These are phyloP conservation scores for Suillus ampliporus DNA, from an alignment of 768 basidiomycete genomes.

Conservation along the genomic window DNA sequence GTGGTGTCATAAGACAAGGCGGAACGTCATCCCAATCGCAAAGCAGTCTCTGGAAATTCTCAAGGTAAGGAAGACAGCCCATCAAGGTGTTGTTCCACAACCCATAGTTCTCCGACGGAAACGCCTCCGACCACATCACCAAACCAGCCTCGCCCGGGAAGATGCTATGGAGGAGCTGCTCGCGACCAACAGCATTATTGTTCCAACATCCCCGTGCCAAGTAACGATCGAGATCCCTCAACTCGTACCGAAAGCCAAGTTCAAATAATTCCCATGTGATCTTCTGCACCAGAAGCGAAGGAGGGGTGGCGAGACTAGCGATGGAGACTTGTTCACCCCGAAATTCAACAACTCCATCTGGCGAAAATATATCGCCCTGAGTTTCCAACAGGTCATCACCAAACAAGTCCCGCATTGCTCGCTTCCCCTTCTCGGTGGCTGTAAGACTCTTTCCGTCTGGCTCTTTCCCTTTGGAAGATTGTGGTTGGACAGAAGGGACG, in stretches of 20 bases:
- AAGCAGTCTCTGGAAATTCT: conserved; percentile 6
- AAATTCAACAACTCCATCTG: conserved; percentile 7
- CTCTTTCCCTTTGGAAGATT: neutral
- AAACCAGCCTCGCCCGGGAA: conserved; percentile 13
- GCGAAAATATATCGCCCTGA: neutral
- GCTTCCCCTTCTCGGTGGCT: neutral
- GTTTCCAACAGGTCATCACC: conserved; percentile 3
- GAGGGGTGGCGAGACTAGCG: neutral
- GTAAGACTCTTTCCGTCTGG: neutral
- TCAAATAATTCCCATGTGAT: conserved; percentile 29
- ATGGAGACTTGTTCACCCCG: neutral
- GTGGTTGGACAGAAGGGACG: neutral
- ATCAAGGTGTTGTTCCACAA: neutral
- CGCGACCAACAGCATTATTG: neutral
- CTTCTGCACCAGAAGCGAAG: neutral
- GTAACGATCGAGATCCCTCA: conserved; percentile 19
- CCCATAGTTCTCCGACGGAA: neutral
- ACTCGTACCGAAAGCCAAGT: conserved; percentile 25
- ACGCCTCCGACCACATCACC: conserved; percentile 8
- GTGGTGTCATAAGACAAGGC: neutral
- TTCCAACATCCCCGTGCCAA: neutral
- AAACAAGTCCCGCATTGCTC: conserved; percentile 7
- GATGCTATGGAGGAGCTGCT: conserved; percentile 5
- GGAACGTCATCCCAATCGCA: conserved; percentile 2
- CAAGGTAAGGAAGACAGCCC: conserved; percentile 4